These are phyloP conservation scores for Litsea cubeba DNA, from an alignment of 164 flowering plant species.

Conservation along the genomic window DNA sequence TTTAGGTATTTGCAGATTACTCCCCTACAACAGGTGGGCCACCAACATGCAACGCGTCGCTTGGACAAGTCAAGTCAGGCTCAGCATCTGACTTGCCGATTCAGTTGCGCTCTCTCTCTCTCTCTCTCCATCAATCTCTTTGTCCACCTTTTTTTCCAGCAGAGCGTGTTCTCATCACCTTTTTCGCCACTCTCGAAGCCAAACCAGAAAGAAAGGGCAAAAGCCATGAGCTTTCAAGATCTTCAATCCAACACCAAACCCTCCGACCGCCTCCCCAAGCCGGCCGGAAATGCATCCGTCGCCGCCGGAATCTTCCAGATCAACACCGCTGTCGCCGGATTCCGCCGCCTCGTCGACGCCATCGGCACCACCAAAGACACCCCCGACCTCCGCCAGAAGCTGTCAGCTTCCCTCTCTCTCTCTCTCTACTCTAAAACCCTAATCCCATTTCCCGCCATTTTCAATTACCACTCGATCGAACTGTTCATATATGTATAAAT, in stretches of 20 bases:
- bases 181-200: not conserved
- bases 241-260: constrained; percentile 21
- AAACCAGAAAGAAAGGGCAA: no score
- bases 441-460: not conserved
- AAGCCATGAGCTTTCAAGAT: constrained; percentile 64
- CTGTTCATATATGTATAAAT: not conserved
- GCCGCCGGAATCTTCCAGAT: constrained; percentile 68
- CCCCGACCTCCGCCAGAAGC: constrained; percentile 64
- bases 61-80: no score
- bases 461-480: not conserved
- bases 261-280: constrained; percentile 4
- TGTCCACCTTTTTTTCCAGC: not conserved
- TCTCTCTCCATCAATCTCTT: not conserved
- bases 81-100: no score
- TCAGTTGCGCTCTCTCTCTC: not conserved
- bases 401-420: constrained; percentile 26
- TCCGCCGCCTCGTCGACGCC: constrained; percentile 60
- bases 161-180: no score
- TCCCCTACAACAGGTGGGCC: no score
- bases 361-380: constrained; percentile 69
- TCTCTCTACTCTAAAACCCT: not conserved
- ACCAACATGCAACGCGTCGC: no score
- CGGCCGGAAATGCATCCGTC: constrained; percentile 12
- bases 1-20: no score
- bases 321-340: constrained; percentile 57